A percentile compares a stretch with the other conserved stretches of the same genome.
Evolutionary conservation across 805 yeast genomes (phyloP).

Genomic region (Starmera quercuum): DNA sequence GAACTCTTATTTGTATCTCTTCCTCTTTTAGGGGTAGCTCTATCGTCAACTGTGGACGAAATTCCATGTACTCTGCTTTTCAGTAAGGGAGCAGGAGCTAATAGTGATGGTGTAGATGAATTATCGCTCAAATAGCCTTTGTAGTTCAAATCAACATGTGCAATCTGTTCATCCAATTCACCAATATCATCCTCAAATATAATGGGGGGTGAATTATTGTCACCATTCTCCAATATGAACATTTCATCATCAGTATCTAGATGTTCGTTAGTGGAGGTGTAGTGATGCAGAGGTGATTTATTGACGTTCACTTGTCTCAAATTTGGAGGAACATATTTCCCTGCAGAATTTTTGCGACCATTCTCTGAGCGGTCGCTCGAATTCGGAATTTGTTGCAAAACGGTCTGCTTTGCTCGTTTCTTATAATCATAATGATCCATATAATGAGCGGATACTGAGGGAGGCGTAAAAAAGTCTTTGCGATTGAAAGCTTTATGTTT

Average conservation of each 20-base stretch:
- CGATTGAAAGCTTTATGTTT: constrained; percentile 39
- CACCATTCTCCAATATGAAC: constrained; percentile 21
- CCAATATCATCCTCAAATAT: constrained; percentile 10
- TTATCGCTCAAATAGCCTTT: constrained; percentile 8
- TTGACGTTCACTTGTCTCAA: constrained; percentile 33
- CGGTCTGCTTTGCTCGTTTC: constrained; percentile 13
- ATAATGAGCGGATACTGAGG: constrained; percentile 61
- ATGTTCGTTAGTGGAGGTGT: constrained; percentile 9
- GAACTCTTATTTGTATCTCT: background rate
- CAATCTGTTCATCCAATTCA: background rate
- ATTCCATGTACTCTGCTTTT: background rate
- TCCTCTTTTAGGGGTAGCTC: background rate
- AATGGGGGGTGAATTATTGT: constrained; percentile 2
- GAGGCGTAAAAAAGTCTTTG: constrained; percentile 74
- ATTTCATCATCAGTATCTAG: constrained; percentile 20
- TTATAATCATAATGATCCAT: constrained; percentile 52
- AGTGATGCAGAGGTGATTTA: constrained; percentile 13
- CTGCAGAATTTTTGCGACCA: constrained; percentile 23
- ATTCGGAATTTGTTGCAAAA: constrained; percentile 2
- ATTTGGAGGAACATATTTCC: constrained; percentile 70
- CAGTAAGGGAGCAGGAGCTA: constrained; percentile 5
- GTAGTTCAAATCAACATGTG: constrained; percentile 9
- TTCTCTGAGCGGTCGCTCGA: background rate
- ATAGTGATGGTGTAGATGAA: constrained; percentile 20
- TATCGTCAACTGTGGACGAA: background rate